phyloP scores from a whole-genome alignment of 1,284 basidiomycete species.

The Rhodotorula sp. region DNA sequence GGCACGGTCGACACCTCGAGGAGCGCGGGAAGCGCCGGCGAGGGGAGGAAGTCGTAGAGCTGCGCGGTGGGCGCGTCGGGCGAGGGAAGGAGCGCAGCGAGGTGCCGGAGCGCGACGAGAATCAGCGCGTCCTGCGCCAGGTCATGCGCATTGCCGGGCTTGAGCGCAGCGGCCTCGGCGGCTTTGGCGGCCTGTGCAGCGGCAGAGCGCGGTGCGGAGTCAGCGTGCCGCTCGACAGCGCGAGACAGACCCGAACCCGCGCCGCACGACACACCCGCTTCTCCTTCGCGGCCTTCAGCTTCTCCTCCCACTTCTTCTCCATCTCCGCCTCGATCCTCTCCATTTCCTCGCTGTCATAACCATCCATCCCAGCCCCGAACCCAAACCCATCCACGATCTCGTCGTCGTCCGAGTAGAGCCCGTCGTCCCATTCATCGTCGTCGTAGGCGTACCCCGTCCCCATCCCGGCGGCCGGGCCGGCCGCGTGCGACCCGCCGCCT shows the following conservation, averaged over 20 bases:
- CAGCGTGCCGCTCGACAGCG: background rate
- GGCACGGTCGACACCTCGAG: constrained; percentile 54
- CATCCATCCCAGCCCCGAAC: background rate
- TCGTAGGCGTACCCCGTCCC: constrained; percentile 8
- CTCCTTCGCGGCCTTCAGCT: background rate
- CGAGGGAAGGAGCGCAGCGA: constrained; percentile 14
- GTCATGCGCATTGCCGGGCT: background rate
- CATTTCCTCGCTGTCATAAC: background rate
- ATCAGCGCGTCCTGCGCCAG: constrained; percentile 6
- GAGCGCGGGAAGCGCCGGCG: constrained; percentile 55
- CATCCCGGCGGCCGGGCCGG: background rate
- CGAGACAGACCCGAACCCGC: too few species aligned
- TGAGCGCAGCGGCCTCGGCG: background rate
- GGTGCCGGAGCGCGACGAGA: background rate
- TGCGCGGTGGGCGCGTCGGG: constrained; percentile 20
- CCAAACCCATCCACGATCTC: background rate
- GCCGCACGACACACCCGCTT: too few species aligned
- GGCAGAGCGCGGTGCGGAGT: background rate
- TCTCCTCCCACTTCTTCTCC: background rate
- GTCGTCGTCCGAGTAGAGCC: background rate
- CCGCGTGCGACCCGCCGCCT: too few species aligned
- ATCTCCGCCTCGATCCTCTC: background rate
- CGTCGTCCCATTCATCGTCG: background rate
- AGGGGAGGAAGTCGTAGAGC: constrained; percentile 58
- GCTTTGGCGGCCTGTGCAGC: background rate